Base-by-base conservation (phyloP, 148 eudicot genomes). In the Amaranthus cruentus region DNA sequence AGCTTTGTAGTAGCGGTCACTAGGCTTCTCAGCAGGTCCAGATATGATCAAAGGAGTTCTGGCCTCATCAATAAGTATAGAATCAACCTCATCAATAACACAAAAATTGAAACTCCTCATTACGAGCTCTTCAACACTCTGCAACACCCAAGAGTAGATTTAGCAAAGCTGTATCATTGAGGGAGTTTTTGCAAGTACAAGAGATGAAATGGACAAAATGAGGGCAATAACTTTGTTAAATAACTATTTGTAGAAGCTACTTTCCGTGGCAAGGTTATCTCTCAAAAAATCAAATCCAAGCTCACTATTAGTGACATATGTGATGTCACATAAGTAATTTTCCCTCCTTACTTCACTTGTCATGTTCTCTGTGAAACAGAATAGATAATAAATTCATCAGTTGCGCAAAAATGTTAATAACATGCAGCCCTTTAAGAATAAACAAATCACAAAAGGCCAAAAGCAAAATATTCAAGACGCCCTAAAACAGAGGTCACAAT, bases 211-310 rank as follows among this genome's bases (percentile, higher is more conserved):
- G 62, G 47, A 48, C 50, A 73, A 58, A 44, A 53, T 13, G 73
- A 72, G 28, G 66, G 38, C 48, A 60, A 66, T 65, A 74, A 55
- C 55, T 44, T 28, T 3, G 63, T 56, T 42, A 7, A 64, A 61
- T 2, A 52, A 47, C 42, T 62, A 55, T 52, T 43, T 53, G 42
- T 61, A 73, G 62, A 76, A 75, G 79, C 80, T 81, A 94, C 96
- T 88, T 95, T 79, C 98, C 91, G 96, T 92, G 96, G 99, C 97
- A 84, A 95, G 99, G 87, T 95, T 95, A 71, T 95, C 99, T 84
- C 99, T 92, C 90, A 95, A 84, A 84, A 83, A 95, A 85, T 95
- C 99, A 82, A 95, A 95, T 70, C 99, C 99, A 66, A 95, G 97
- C 87, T 95, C 99, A 78, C 99, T 95, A 55, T 95, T 95, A 70